Evolutionary conservation across 257 asterid species (phyloP).

Genomic region (Paulownia fortunei): DNA sequence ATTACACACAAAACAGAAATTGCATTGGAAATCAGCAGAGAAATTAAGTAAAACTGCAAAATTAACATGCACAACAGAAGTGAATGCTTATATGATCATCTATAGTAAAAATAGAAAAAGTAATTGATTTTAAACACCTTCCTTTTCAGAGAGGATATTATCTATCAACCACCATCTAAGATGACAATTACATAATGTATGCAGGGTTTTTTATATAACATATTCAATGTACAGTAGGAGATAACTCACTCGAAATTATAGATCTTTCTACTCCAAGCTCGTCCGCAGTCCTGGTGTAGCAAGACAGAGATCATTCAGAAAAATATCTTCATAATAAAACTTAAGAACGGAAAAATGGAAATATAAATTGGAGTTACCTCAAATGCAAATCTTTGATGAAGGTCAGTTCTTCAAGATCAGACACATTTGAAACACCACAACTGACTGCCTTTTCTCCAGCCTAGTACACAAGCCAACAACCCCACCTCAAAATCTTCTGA

Average conservation of each 20-base stretch:
- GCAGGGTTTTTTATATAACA: not conserved
- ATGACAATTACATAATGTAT: conserved; percentile 3
- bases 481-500: not conserved
- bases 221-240: not conserved
- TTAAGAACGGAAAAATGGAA: not conserved
- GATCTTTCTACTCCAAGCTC: conserved; percentile 78
- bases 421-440: conserved; percentile 79
- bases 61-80: conserved; percentile 10
- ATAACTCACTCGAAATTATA: conserved; percentile 64
- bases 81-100: not conserved
- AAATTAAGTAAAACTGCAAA: not conserved
- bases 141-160: conserved; percentile 8
- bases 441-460: conserved; percentile 89
- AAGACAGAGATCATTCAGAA: conserved; percentile 22
- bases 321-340: not conserved
- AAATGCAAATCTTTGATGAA: conserved; percentile 72
- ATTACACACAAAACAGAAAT: not conserved
- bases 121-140: conserved; percentile 5
- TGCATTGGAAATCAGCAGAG: not conserved
- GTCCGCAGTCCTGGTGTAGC: conserved; percentile 60
- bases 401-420: conserved; percentile 66
- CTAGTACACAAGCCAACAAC: conserved; percentile 41
- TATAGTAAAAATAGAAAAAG: not conserved
- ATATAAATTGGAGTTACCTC: conserved; percentile 45
- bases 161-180: conserved; percentile 18